Percentiles rank a stretch among this genome's conserved stretches.
Conservation (phyloP, 345 rosid species). For the Garcia nutans region DNA sequence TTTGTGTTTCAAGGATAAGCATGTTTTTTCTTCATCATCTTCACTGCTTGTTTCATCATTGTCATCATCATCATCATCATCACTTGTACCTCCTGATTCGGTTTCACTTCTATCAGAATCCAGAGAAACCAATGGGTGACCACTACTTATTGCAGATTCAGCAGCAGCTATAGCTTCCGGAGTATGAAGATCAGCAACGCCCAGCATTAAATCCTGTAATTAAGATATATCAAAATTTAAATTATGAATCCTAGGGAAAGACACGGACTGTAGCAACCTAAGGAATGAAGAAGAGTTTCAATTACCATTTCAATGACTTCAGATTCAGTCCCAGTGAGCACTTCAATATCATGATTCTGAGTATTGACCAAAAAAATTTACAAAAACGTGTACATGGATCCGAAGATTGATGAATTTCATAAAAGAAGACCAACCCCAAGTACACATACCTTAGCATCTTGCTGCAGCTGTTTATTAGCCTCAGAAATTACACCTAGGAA, state of each 20-base stretch:
- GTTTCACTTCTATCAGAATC: slow-evolving; percentile 36
- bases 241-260: not conserved
- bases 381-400: not conserved
- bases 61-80: slow-evolving; percentile 20
- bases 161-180: slow-evolving; percentile 80
- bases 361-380: slow-evolving; percentile 47
- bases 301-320: slow-evolving; percentile 76
- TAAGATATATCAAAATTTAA: not conserved
- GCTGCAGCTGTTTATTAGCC: slow-evolving; percentile 59
- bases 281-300: not conserved
- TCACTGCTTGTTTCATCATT: slow-evolving; percentile 22
- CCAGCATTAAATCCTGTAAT: slow-evolving; percentile 78
- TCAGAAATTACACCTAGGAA: slow-evolving; percentile 70
- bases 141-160: slow-evolving; percentile 61
- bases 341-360: slow-evolving; percentile 63
- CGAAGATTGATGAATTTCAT: not conserved
- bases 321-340: slow-evolving; percentile 62
- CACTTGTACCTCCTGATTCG: slow-evolving; percentile 40
- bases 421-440: not conserved
- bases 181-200: slow-evolving; percentile 89
- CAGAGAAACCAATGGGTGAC: slow-evolving; percentile 31
- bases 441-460: slow-evolving; percentile 51
- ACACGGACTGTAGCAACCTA: not conserved
- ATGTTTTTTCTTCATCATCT: slow-evolving; percentile 1
- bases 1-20: not conserved